A percentile compares a stretch with the other conserved stretches of the same genome.
Conservation (phyloP, 768 basidiomycete genomes). For the Tulasnella sp. region DNA sequence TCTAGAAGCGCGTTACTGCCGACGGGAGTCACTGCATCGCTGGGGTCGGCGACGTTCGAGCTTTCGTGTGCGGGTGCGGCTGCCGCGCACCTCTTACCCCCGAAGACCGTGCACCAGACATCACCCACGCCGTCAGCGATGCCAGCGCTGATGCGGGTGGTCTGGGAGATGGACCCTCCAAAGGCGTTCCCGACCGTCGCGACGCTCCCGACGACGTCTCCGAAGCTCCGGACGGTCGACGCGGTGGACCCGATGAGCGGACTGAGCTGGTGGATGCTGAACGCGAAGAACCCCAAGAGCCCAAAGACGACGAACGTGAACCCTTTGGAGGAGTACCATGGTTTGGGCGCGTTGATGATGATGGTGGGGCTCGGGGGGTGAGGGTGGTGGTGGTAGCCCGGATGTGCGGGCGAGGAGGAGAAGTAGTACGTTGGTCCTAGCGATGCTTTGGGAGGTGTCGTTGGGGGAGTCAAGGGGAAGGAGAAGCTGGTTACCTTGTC, state of each 20-base stretch:
- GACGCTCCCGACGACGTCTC: background rate
- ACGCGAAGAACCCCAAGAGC: background rate
- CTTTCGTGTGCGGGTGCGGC: background rate
- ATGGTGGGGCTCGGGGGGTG: background rate
- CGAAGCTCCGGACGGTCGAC: background rate
- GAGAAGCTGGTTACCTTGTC: background rate
- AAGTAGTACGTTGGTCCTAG: background rate
- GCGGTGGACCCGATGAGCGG: background rate
- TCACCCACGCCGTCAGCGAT: background rate
- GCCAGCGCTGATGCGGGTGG: background rate
- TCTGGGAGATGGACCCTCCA: background rate
- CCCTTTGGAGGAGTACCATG: background rate
- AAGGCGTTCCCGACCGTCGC: background rate
- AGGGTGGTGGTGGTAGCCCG: no score
- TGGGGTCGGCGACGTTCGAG: background rate
- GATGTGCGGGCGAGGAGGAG: background rate
- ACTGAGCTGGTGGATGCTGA: background rate
- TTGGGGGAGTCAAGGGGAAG: background rate
- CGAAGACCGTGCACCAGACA: background rate
- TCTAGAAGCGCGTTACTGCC: background rate
- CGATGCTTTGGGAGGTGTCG: background rate
- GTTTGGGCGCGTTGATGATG: background rate
- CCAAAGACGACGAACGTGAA: background rate
- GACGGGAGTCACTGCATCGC: background rate
- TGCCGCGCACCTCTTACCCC: background rate